Base-by-base conservation (phyloP, 148 eudicot species). In the Arbutus unedo region DNA sequence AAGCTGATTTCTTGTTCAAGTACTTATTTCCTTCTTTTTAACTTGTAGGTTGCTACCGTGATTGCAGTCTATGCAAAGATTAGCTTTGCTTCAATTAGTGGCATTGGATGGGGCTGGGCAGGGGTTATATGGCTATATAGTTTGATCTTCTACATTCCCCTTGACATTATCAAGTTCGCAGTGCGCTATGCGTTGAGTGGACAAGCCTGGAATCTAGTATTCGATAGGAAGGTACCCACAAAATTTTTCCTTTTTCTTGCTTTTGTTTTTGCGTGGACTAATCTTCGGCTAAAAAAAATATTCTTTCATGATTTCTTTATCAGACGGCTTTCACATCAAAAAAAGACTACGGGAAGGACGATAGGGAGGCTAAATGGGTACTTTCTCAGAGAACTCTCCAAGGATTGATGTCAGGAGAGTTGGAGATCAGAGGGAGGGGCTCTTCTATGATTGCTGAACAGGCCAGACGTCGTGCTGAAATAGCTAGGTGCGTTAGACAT, bases 101-200 rank as follows among this genome's bases (percentile, higher is more conserved):
- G 99, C 44, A 96, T 96, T 23, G 99, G 99, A n/a, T 96, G 99
- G 99, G 96, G 98, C 74, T 96, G 99, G 99, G 99, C 99, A 10
- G 99, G 99, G 14, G 97, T 96, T 55, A 92, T 96, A 59, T 96
- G 99, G 99, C 91, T 96, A 5, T 96, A 94, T 80, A 96, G 94
- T 71, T 62, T 93, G 78, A 79, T 96, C 21, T 87, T 83, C 81
- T 96, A 96, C 84, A 82, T 96, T 81, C 98, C 99, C 2, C 99
- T 96, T 23, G 99, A 96, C 88, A 64, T 94, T 47, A 90, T 96
- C 66, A 96, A 96, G 88, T 96, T 96, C 87, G 82, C 90, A 38
- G 91, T 84, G 48, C 98, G 99, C 45, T 96, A 96, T 81, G 93
- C 90, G 68, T 87, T 94, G 48, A 94, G 97, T 84, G 99, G 99